phyloP scores from a whole-genome alignment of 2,329 filamentous ascomycete genomes.

The Botryotinia calthae region DNA sequence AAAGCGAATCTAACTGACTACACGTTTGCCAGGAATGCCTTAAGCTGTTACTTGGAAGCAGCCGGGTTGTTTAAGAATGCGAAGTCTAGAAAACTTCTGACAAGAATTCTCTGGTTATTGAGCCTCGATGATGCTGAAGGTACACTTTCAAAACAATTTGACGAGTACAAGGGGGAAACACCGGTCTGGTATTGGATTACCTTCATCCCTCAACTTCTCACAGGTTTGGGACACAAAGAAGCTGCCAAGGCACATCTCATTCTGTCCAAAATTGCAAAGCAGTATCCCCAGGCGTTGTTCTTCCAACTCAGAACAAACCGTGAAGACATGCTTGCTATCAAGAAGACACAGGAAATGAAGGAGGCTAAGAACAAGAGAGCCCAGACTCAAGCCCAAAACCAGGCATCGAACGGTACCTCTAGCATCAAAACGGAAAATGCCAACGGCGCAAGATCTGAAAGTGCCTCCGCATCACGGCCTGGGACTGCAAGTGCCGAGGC shows the following conservation, averaged over 20 bases:
- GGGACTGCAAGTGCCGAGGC: conserved; percentile 46
- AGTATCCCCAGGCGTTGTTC: conserved; percentile 92
- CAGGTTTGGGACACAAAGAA: conserved; percentile 87
- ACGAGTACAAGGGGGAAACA: conserved; percentile 95
- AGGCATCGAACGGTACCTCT: conserved; percentile 23
- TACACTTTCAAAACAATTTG: conserved; percentile 79
- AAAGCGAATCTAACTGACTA: conserved; percentile 84
- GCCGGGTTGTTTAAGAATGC: conserved; percentile 95
- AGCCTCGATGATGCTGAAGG: conserved; percentile 89
- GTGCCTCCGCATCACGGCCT: conserved; percentile 40
- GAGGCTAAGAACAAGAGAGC: conserved; percentile 50
- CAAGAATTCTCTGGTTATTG: conserved; percentile 90
- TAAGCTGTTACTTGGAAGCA: conserved; percentile 95
- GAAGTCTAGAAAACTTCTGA: conserved; percentile 90
- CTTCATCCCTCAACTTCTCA: conserved; percentile 94
- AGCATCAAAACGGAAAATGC: conserved; percentile 35
- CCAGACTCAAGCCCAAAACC: conserved; percentile 36
- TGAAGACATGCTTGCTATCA: conserved; percentile 90
- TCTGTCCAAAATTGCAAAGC: conserved; percentile 89
- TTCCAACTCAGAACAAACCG: conserved; percentile 91
- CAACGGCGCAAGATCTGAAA: conserved; percentile 28
- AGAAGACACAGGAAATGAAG: conserved; percentile 80
- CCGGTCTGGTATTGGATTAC: conserved; percentile 99
- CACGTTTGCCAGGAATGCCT: conserved; percentile 80
- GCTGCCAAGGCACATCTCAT: conserved; percentile 82